Evolutionary conservation across 2,329 filamentous ascomycete genomes (phyloP), one percentile per base, ranked within the genome.

Genomic region (Coniochaeta prunicola): DNA sequence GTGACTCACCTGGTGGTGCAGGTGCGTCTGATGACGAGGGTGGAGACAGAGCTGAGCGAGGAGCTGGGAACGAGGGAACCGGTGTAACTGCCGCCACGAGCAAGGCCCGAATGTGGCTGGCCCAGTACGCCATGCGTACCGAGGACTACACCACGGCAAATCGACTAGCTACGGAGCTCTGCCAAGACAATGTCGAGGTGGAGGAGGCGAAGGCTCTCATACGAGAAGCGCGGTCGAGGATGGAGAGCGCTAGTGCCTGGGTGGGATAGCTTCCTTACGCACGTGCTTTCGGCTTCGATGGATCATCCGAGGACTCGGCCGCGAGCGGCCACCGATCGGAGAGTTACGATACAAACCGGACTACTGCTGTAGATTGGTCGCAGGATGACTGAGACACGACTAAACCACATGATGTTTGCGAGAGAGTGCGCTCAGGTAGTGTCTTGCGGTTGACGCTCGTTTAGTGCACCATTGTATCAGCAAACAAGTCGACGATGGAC

Each of bases 151-250:
- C 81, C 33, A 83, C 89, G 21, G 91, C 91, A 4, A 89, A 89
- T 74, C 85, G 91, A 62, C 76, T 97, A 45, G 92, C 92, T 0
- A 91, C 88, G 61, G 94, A 99, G 74, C 77, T 99, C 53, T 97
- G 92, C 70, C 91, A 97, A 73, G 94, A 99, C 73, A 94, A 94
- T 0, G 87, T 96, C 28, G 94, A 97, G 73, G 91, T 97, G 2
- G 94, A 99, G 71, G 94, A 99, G 73, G 94, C 94, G 30, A 97
- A 97, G 75, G 91, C 92, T 3, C 77, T 97, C 65, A 89, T 96
- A 62, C 83, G 91, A 61, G 93, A 97, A 72, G 87, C 96, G 13
- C 82, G 92, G 65, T 89, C 89, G 4, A 83, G 90, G 64, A 81
- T 92, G 73, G 89, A 91, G 56, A 74, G 60, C 48, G 61, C 56